phyloP scores from a whole-genome alignment of 805 yeast species.

The Allodekkera sacchari region DNA sequence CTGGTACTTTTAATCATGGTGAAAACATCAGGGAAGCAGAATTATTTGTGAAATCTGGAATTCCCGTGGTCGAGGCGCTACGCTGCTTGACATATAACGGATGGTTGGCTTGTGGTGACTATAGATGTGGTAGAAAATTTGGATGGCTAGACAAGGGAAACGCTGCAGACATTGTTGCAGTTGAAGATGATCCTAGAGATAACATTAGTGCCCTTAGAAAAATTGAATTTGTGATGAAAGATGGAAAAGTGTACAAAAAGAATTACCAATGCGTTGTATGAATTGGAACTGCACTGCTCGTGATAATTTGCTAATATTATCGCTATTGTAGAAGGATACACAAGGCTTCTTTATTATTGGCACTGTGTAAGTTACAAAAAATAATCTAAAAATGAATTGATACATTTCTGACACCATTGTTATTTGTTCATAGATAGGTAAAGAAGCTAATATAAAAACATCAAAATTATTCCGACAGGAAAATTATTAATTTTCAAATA shows the following conservation, averaged over 20 bases:
- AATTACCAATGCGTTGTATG: constrained; percentile 30
- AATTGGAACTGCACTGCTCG: too few relatives aligned
- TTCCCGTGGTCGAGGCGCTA: constrained; percentile 15
- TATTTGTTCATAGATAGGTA: too few relatives aligned
- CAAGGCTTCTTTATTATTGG: too few relatives aligned
- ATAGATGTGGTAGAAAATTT: constrained; percentile 17
- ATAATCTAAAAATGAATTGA: too few relatives aligned
- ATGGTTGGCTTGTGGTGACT: constrained; percentile 22
- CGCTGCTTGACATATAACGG: constrained; percentile 18
- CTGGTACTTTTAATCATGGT: constrained; percentile 23
- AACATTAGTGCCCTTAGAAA: constrained; percentile 10
- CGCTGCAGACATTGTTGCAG: constrained; percentile 20
- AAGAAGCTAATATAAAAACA: too few relatives aligned
- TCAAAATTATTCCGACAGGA: too few relatives aligned
- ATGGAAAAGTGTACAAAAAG: constrained; percentile 17
- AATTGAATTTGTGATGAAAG: constrained; percentile 20
- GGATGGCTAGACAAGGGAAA: constrained; percentile 18
- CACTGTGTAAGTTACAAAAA: too few relatives aligned
- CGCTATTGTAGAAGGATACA: too few relatives aligned
- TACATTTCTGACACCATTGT: too few relatives aligned
- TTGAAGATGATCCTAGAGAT: constrained; percentile 15
- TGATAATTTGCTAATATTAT: too few relatives aligned
- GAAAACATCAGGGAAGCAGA: constrained; percentile 23
- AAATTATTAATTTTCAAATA: too few relatives aligned
- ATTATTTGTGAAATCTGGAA: constrained; percentile 18